These are phyloP conservation scores for Gnomoniopsis sp. DNA, from an alignment of 2,329 filamentous ascomycete species.

Conservation along the genomic window DNA sequence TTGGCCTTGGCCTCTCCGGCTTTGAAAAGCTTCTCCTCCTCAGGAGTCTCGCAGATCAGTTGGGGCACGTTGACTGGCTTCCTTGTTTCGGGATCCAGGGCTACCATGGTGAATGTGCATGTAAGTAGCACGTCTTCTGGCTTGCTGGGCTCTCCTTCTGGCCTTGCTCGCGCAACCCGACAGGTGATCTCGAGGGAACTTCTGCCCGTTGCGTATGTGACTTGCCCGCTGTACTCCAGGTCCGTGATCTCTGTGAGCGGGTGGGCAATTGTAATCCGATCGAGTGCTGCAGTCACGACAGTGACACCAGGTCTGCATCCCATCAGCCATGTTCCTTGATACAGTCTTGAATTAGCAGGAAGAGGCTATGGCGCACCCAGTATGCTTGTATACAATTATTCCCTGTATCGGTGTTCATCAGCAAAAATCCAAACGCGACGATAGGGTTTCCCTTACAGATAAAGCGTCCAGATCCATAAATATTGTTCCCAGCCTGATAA, in stretches of 20 bases:
- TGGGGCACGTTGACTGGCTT: conserved; percentile 59
- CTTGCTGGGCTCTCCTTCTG: conserved; percentile 49
- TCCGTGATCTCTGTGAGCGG: conserved; percentile 76
- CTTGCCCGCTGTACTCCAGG: conserved; percentile 63
- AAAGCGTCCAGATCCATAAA: conserved; percentile 80
- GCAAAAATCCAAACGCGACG: background rate
- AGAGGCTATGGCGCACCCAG: conserved; percentile 37
- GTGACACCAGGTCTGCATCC: conserved; percentile 39
- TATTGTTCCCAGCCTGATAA: conserved; percentile 60
- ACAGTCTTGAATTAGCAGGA: background rate
- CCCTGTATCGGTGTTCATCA: conserved; percentile 35
- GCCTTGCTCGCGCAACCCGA: conserved; percentile 66
- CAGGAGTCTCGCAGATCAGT: conserved; percentile 54
- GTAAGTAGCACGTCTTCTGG: conserved; percentile 43
- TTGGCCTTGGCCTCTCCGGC: conserved; percentile 57
- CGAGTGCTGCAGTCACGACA: conserved; percentile 46
- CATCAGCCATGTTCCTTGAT: background rate
- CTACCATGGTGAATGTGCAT: conserved; percentile 71
- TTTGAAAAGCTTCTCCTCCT: conserved; percentile 61
- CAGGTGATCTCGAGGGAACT: conserved; percentile 73
- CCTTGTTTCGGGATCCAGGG: conserved; percentile 65
- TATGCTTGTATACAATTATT: conserved; percentile 69
- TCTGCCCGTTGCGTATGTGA: conserved; percentile 67
- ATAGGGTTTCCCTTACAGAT: conserved; percentile 33
- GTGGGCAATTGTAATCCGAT: conserved; percentile 58